These are phyloP conservation scores for Mortierella sp. DNA, from an alignment of 371 early-diverging fungal species.

Conservation along the genomic window DNA sequence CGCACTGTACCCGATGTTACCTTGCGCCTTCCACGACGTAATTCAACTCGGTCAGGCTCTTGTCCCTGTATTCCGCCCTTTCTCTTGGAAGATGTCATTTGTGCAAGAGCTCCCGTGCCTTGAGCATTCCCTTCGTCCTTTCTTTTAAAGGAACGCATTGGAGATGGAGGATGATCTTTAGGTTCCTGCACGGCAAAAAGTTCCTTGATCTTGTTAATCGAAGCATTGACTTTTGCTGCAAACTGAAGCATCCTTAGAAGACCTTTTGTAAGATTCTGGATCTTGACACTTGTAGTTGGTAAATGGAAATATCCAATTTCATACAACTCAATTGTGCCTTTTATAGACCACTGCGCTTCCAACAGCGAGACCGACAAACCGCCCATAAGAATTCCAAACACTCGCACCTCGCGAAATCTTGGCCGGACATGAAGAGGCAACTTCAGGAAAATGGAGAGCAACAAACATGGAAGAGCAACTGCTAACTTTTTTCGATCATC, in stretches of 20 bases:
- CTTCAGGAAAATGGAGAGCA: not conserved
- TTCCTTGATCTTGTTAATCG: constrained; percentile 5
- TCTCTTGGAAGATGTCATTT: not conserved
- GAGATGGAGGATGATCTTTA: not conserved
- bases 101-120: not conserved
- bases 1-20: not conserved
- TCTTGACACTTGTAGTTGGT: not conserved
- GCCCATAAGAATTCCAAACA: not conserved
- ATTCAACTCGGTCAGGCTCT: not conserved
- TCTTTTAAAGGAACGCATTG: constrained; percentile 5
- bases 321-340: not conserved
- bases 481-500: not conserved
- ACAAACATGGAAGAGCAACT: not conserved
- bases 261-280: not conserved
- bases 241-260: not conserved
- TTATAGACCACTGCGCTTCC: not conserved
- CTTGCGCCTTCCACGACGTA: constrained; percentile 5
- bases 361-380: not conserved
- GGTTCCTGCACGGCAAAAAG: not conserved
- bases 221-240: not conserved
- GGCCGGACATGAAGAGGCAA: not conserved
- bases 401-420: not conserved
- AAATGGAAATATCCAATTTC: constrained; percentile 2
- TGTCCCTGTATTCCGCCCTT: not conserved
- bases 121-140: not conserved